phyloP scores from a whole-genome alignment of 768 basidiomycete species.

The Tremella fuciformis region DNA sequence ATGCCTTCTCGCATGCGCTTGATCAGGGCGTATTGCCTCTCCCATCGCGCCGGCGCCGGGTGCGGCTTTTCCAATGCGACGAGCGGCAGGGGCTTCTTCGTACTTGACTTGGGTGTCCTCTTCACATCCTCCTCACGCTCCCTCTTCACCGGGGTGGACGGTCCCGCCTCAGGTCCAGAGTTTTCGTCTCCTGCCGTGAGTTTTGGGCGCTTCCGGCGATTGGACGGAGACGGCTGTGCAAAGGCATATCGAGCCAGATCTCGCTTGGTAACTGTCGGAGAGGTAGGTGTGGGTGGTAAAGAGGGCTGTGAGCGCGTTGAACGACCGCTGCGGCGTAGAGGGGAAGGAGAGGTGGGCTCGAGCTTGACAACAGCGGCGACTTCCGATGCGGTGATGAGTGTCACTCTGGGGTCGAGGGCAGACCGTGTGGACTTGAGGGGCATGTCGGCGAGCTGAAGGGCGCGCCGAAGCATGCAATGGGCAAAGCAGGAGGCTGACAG shows the following conservation, averaged over 20 bases:
- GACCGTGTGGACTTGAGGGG: constrained; percentile 12
- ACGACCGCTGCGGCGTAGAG: neutral
- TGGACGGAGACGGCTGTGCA: no score
- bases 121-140: constrained; percentile 4
- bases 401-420: constrained; percentile 6
- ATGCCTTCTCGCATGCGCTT: constrained; percentile 70
- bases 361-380: constrained; percentile 1
- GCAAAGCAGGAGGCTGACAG: no score
- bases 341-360: constrained; percentile 1
- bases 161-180: neutral
- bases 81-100: constrained; percentile 39
- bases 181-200: no score
- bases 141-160: neutral
- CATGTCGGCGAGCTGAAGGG: no score
- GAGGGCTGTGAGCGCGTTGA: no score
- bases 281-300: no score
- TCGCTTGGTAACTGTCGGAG: no score
- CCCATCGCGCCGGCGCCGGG: constrained; percentile 45
- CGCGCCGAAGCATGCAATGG: no score
- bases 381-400: constrained; percentile 5
- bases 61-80: constrained; percentile 47
- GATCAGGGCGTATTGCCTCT: constrained; percentile 55
- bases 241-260: no score
- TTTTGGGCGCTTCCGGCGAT: no score
- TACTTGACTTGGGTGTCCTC: constrained; percentile 27